Evolutionary conservation across 805 yeast genomes (phyloP).

Genomic region (Saccharomycopsis javanensis): DNA sequence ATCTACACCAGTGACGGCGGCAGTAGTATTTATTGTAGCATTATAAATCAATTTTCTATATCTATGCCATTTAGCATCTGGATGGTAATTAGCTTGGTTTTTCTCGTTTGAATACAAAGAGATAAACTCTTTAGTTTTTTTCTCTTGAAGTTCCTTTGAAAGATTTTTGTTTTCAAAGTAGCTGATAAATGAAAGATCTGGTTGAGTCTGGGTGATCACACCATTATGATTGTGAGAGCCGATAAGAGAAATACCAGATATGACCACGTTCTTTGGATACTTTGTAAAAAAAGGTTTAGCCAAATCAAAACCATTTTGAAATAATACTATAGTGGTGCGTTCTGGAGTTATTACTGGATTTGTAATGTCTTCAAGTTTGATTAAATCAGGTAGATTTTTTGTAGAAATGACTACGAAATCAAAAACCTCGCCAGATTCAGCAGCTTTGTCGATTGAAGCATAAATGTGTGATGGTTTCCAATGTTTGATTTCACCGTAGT

Average conservation of each 20-base stretch:
- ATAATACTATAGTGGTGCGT: conserved; percentile 40
- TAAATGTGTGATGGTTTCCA: conserved; percentile 48
- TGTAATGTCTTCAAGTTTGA: conserved; percentile 42
- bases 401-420: conserved; percentile 58
- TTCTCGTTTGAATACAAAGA: conserved; percentile 35
- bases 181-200: conserved; percentile 43
- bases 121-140: conserved; percentile 36
- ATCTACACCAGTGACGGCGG: conserved; percentile 51
- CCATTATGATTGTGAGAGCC: conserved; percentile 50
- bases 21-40: conserved; percentile 52
- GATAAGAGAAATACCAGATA: conserved; percentile 57
- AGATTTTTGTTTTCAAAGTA: conserved; percentile 37
- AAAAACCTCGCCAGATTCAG: conserved; percentile 26
- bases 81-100: conserved; percentile 33
- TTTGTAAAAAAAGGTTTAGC: conserved; percentile 45
- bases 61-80: conserved; percentile 42
- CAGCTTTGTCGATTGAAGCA: conserved; percentile 38
- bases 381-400: conserved; percentile 60
- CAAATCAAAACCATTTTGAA: conserved; percentile 62
- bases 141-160: conserved; percentile 24
- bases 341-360: conserved; percentile 38
- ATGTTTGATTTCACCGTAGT: conserved; percentile 44
- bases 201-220: conserved; percentile 38
- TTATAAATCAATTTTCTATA: conserved; percentile 65
- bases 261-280: conserved; percentile 38